Conservation (phyloP, 495 filamentous ascomycete genomes). For the Penicillium malachiteum region DNA sequence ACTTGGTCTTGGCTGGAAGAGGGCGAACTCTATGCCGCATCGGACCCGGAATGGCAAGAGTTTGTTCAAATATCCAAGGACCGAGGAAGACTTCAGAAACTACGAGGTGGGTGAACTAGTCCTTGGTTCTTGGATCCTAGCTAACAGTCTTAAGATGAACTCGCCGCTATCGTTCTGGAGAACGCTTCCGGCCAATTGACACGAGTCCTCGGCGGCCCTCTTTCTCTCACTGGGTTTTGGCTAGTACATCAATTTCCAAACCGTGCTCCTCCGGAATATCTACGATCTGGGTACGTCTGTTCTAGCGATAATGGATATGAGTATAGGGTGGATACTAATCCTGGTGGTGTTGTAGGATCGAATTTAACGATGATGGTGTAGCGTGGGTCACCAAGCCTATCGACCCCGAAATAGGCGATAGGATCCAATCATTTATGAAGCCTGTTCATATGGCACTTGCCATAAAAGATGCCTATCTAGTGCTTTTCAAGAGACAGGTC, state of each 20-base stretch:
- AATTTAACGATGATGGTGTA: conserved; percentile 53
- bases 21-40: conserved; percentile 54
- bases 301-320: neutral
- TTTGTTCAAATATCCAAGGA: conserved; percentile 61
- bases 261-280: conserved; percentile 58
- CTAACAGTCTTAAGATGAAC: conserved; percentile 39
- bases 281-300: conserved; percentile 54
- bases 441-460: conserved; percentile 38
- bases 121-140: neutral
- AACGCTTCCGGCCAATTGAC: conserved; percentile 34
- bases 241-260: conserved; percentile 60
- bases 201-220: conserved; percentile 46
- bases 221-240: conserved; percentile 53
- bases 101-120: conserved; percentile 48
- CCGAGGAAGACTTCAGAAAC: conserved; percentile 38
- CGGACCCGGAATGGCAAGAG: conserved; percentile 69
- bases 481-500: conserved; percentile 33
- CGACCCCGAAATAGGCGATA: conserved; percentile 33
- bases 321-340: conserved; percentile 11
- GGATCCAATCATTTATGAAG: conserved; percentile 32
- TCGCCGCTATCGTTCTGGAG: conserved; percentile 45
- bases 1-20: conserved; percentile 50
- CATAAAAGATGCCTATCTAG: conserved; percentile 35
- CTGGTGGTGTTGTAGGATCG: conserved; percentile 43
- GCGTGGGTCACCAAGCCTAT: conserved; percentile 50